Evolutionary conservation across 208 protist genomes (phyloP).

Genomic region (Blastocrithidia nonstop): DNA sequence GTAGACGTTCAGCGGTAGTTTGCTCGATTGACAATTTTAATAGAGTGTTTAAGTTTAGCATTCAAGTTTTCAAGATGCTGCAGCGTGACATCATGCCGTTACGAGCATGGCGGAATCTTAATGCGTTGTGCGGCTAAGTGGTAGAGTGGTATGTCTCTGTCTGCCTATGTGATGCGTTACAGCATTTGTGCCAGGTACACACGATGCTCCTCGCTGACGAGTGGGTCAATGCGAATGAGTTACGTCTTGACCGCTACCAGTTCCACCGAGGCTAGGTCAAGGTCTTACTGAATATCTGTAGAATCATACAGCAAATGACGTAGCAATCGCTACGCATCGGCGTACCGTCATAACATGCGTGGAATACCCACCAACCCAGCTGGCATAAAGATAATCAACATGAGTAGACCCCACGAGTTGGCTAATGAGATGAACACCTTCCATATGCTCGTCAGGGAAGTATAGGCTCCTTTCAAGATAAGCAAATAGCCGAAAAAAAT

Average conservation of each 20-base stretch:
- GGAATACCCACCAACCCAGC: constrained; percentile 75
- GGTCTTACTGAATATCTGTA: constrained; percentile 74
- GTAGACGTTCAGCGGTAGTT: constrained; percentile 71
- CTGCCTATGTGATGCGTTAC: constrained; percentile 48
- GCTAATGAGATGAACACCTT: constrained; percentile 73
- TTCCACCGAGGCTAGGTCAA: constrained; percentile 78
- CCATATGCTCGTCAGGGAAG: constrained; percentile 22
- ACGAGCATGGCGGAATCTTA: constrained; percentile 10
- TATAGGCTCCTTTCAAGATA: constrained; percentile 61
- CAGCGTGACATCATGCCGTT: constrained; percentile 58
- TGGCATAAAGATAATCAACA: constrained; percentile 78
- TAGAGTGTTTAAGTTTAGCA: constrained; percentile 55
- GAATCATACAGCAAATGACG: constrained; percentile 41
- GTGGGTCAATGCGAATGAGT: constrained; percentile 59
- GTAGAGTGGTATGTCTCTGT: constrained; percentile 68
- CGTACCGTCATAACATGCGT: constrained; percentile 66
- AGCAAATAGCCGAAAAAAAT: constrained; percentile 61
- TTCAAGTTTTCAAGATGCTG: constrained; percentile 63
- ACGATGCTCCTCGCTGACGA: constrained; percentile 65
- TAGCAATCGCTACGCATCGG: constrained; percentile 37
- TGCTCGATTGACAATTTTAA: constrained; percentile 58
- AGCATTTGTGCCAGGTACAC: constrained; percentile 63
- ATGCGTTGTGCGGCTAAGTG: constrained; percentile 49
- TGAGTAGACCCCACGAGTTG: constrained; percentile 82
- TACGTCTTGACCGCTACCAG: constrained; percentile 62